Evolutionary conservation across 495 filamentous ascomycete species (phyloP), one percentile per base, ranked within the genome.

Genomic region (Amorphotheca resinae): DNA sequence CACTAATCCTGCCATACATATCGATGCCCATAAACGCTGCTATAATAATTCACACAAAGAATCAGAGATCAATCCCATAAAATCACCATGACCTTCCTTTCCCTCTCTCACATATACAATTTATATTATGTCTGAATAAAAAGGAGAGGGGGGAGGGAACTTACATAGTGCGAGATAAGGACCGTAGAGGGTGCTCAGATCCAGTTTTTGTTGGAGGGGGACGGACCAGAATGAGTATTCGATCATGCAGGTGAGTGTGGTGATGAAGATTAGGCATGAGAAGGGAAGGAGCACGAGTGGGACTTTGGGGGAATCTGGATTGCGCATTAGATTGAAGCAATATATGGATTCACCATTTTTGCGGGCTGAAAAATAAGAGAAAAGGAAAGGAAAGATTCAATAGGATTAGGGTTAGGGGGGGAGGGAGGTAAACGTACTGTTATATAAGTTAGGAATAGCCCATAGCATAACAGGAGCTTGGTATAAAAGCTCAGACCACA

Each of bases 231-330:
- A 37, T 5, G 14, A 77, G 40, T 55, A 64, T 36, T 70, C 68
- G 8, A 67, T 63, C 22, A 84, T 70, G 61, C 84, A 93, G 3
- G 77, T 72, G 3, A 73, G 47, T 0, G 87, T 84, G 0, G 87
- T 87, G 43, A 93, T 50, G 28, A 74, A 77, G 7, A 78, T 77
- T 57, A 87, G 72, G 17, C 78, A 53, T 0, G 74, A 79, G 49
- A 79, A 89, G 2, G 80, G 58, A 11, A 93, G 67, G 1, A 91
- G 62, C 11, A 81, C 66, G 1, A 89, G 72, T 41, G 68, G 82
- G 46, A 70, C 44, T 33, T 66, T 69, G 48, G 69, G 72, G 52
- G 74, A 64, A 53, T 77, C 78, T 81, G 11, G 5, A 7, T n/a
- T 28, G 11, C 5, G 5, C 11, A 28, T 28, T 28, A 28, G 25